Evolutionary conservation across 257 asterid genomes (phyloP), one percentile per base, ranked within the genome.

Genomic region (Verbascum thapsus): DNA sequence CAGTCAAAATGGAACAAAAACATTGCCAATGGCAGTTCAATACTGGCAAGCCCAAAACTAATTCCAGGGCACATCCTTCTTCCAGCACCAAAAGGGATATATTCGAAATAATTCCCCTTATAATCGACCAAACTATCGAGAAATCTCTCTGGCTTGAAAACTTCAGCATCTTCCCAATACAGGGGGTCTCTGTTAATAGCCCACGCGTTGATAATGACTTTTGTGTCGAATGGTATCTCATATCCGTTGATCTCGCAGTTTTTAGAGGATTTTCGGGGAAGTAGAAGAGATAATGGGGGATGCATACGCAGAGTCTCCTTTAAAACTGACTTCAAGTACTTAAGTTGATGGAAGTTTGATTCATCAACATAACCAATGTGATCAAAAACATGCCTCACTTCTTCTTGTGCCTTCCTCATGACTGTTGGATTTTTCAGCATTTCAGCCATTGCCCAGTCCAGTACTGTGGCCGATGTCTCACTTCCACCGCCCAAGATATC

Each of bases 391-490:
- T 17, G 34, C 10, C 72, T 59, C 57, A 59, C 69, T 17, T 73
- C 69, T 0, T 50, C 64, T 32, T 69, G 69, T 9, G 68, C 77
- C 64, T 61, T 66, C 5, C 26, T 2, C 22, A 73, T 20, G 0
- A 67, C 15, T 3, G 52, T 23, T 22, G 74, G 74, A 34, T 67
- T 67, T 32, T 11, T 55, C 13, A 67, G 12, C 70, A 73, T 13
- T 16, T 67, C 74, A 0, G 71, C 58, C 70, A 73, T 63, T 26
- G 75, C 71, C 75, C 79, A 74, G 3, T 69, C 79, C 7, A 44
- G 7, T 0, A 60, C 11, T 4, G 72, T 63, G 1, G 75, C 59
- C 1, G 75, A 69, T 8, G 75, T 50, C 0, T 64, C 72, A 10
- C 59, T 58, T 22, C 77, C 76, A 0, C 42, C 70, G 3, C 6